Conservation (phyloP, 192 early-diverging fungal genomes). For the Coemansia sp. region DNA sequence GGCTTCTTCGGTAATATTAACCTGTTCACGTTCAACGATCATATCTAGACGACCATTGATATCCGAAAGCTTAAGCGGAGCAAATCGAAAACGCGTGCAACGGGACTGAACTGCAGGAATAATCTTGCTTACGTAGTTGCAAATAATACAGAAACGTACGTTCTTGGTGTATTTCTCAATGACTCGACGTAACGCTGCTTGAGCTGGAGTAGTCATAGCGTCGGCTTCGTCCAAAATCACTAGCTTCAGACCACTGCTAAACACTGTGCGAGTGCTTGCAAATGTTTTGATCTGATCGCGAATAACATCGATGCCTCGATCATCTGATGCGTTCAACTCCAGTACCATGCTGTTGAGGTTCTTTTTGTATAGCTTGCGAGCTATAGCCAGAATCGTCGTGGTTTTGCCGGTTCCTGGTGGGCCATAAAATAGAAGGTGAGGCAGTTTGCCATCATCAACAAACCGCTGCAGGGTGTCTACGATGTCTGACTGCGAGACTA, state of each 20-base stretch:
- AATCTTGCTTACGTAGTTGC: slow-evolving; percentile 97
- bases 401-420: slow-evolving; percentile 98
- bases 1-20: slow-evolving; percentile 79
- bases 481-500: slow-evolving; percentile 92
- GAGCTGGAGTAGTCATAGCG: slow-evolving; percentile 90
- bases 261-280: slow-evolving; percentile 93
- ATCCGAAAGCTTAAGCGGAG: slow-evolving; percentile 75
- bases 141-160: slow-evolving; percentile 97
- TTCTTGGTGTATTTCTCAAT: slow-evolving; percentile 98
- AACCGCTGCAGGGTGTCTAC: slow-evolving; percentile 86
- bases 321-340: slow-evolving; percentile 97
- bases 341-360: slow-evolving; percentile 84
- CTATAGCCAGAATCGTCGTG: slow-evolving; percentile 92
- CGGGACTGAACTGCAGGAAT: slow-evolving; percentile 97
- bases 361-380: slow-evolving; percentile 83
- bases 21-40: slow-evolving; percentile 69
- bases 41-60: slow-evolving; percentile 73
- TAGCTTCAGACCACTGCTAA: slow-evolving; percentile 89
- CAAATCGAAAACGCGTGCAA: slow-evolving; percentile 97
- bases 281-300: slow-evolving; percentile 98
- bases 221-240: slow-evolving; percentile 98
- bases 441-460: slow-evolving; percentile 87
- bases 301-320: slow-evolving; percentile 97
- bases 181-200: slow-evolving; percentile 90
- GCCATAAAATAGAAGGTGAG: slow-evolving; percentile 97